Conservation (phyloP, 495 filamentous ascomycete species). For the Penicillium alfredii region DNA sequence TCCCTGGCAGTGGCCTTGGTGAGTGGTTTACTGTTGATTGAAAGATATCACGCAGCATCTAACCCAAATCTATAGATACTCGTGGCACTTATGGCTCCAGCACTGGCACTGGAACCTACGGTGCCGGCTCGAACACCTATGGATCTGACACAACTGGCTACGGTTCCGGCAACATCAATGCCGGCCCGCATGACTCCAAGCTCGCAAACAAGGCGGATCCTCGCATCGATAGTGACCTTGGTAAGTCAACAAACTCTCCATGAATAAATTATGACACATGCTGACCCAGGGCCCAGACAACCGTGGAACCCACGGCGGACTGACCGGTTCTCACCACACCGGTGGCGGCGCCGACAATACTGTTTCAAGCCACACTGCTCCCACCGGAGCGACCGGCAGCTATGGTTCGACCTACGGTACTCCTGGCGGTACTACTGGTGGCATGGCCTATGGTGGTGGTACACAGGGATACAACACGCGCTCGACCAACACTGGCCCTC, state of each 20-base stretch:
- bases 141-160: conserved; percentile 15
- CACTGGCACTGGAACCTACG: conserved; percentile 9
- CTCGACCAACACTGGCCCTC: too few species aligned
- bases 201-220: conserved; percentile 41
- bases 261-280: too few species aligned
- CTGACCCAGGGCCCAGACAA: conserved; percentile 4
- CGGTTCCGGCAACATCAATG: conserved; percentile 8
- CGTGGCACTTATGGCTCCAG: conserved; percentile 3
- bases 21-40: too few species aligned
- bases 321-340: background rate
- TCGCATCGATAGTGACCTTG: conserved; percentile 31
- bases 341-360: background rate
- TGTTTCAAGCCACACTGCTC: background rate
- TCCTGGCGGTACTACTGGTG: conserved; percentile 5
- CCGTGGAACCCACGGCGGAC: conserved; percentile 1
- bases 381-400: conserved; percentile 1
- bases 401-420: conserved; percentile 10
- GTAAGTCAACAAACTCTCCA: too few species aligned
- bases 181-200: conserved; percentile 12
- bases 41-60: too few species aligned
- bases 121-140: conserved; percentile 10
- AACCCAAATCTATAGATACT: background rate
- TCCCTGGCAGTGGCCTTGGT: too few species aligned
- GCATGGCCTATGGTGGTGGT: conserved; percentile 10
- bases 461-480: conserved; percentile 10